Base-by-base conservation (phyloP, 768 basidiomycete species). In the Guyanaporus albipodus region DNA sequence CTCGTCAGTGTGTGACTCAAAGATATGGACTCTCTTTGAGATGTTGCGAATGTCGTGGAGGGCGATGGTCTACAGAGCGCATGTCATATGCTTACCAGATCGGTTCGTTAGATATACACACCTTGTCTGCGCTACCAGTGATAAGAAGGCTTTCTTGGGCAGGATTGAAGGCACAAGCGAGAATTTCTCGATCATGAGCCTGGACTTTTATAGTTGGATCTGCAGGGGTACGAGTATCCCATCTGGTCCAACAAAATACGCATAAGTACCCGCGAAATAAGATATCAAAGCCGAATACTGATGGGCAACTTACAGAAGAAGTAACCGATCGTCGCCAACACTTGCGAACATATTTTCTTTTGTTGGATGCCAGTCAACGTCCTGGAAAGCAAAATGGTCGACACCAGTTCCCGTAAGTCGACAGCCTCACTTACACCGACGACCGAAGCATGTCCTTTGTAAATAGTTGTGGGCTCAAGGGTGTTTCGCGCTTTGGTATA, bases 51-150 rank as follows among this genome's bases (percentile, higher is more conserved):
- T 79, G 63, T 99, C 96, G 68, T 94, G 94, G 22, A 99, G 74
- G 14, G 82, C 78, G 45, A 87, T 80, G 3, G 93, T 92, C 95
- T 98, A 55, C 6, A 32, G 36, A 46, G 29, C 10, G 38, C 6
- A 15, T 38, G 29, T 39, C 12, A 34, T 35, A 15, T 10, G 39
- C 2, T 8, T 24, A 7, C 6, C 29, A 12, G 18, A 40, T 32
- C 15, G 21, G 35, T 28, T 38, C 11, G 17, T 22, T 18, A 34
- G 26, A 33, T 61, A 33, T 55, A n/a, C n/a, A n/a, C n/a, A 93
- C 93, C 75, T 95, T 91, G 71, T 99, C 96, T 14, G 89, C 85
- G 42, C 92, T 93, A 5, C 91, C 95, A 0, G 95, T 98, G 11
- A 98, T 70, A 5, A 97, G 66, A 9, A 97, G 77, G 58, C 85